Conservation (phyloP, 2,329 filamentous ascomycete genomes). For the Fusarium veterinarium region DNA sequence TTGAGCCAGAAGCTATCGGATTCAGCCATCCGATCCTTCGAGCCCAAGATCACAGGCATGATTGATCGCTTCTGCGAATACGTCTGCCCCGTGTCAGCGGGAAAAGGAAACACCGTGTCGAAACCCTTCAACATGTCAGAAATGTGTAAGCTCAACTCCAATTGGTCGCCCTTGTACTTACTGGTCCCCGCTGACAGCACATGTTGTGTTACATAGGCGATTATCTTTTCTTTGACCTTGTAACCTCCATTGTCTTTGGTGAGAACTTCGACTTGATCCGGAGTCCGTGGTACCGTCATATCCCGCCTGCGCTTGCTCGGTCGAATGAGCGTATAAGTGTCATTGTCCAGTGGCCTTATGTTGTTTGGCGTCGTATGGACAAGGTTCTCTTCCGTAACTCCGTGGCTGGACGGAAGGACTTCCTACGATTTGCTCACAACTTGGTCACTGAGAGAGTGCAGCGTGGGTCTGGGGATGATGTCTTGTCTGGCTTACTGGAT, state of each 20-base stretch:
- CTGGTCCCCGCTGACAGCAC: not conserved
- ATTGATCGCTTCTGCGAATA: slow-evolving; percentile 1
- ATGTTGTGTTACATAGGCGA: not conserved
- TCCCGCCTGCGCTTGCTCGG: not conserved
- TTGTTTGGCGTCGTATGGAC: not conserved
- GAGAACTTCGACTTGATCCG: slow-evolving; percentile 5
- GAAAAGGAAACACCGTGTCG: not conserved
- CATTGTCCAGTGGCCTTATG: not conserved
- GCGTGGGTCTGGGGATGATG: not conserved
- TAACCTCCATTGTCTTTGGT: not conserved
- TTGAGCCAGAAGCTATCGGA: slow-evolving; percentile 7
- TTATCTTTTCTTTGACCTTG: slow-evolving; percentile 4
- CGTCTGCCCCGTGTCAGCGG: not conserved
- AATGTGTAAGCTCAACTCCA: not conserved
- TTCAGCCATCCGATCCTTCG: slow-evolving; percentile 1
- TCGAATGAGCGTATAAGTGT: slow-evolving; percentile 2
- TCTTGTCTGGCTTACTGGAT: not conserved
- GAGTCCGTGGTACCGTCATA: slow-evolving; percentile 3
- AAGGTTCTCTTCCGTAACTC: not conserved
- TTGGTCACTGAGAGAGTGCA: not conserved
- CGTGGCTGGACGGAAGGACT: not conserved
- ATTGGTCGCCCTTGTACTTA: not conserved
- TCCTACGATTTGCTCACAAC: not conserved
- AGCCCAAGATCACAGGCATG: not conserved
- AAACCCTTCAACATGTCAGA: not conserved